Evolutionary conservation across 2,329 filamentous ascomycete species (phyloP).

Genomic region (Cladophialophora psammophila): DNA sequence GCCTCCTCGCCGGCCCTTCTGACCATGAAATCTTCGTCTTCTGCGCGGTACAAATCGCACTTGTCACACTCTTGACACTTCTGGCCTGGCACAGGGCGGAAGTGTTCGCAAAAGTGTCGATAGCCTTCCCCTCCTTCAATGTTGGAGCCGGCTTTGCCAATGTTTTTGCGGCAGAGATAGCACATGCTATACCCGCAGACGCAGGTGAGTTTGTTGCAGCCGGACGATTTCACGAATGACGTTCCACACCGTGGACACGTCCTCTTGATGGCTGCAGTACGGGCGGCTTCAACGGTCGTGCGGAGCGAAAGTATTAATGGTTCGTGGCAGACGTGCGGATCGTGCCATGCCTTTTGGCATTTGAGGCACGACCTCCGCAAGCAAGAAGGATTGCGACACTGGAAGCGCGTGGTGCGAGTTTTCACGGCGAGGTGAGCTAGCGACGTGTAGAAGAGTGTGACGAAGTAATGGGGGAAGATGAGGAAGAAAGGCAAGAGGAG

Average conservation of each 20-base stretch:
- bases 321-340: slow-evolving; percentile 90
- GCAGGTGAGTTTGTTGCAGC: slow-evolving; percentile 97
- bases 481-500: slow-evolving; percentile 60
- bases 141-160: slow-evolving; percentile 38
- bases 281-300: slow-evolving; percentile 88
- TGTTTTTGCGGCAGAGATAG: slow-evolving; percentile 81
- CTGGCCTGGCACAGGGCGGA: slow-evolving; percentile 78
- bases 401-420: slow-evolving; percentile 76
- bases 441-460: slow-evolving; percentile 63
- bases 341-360: slow-evolving; percentile 82
- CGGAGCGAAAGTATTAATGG: slow-evolving; percentile 81
- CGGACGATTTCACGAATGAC: slow-evolving; percentile 88
- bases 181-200: slow-evolving; percentile 98
- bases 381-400: slow-evolving; percentile 75
- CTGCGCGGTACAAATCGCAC: slow-evolving; percentile 76
- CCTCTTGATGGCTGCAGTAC: slow-evolving; percentile 92
- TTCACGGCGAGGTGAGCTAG: slow-evolving; percentile 73
- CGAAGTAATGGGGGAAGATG: slow-evolving; percentile 61
- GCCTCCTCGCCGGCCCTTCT: slow-evolving; percentile 73
- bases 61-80: slow-evolving; percentile 79
- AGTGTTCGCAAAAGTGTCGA: slow-evolving; percentile 94
- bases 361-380: slow-evolving; percentile 76
- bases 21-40: slow-evolving; percentile 75
- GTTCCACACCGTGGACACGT: slow-evolving; percentile 92
- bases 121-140: slow-evolving; percentile 70